These are phyloP conservation scores for Ustilago cynodontis DNA, from an alignment of 1,284 basidiomycete species.

Conservation along the genomic window DNA sequence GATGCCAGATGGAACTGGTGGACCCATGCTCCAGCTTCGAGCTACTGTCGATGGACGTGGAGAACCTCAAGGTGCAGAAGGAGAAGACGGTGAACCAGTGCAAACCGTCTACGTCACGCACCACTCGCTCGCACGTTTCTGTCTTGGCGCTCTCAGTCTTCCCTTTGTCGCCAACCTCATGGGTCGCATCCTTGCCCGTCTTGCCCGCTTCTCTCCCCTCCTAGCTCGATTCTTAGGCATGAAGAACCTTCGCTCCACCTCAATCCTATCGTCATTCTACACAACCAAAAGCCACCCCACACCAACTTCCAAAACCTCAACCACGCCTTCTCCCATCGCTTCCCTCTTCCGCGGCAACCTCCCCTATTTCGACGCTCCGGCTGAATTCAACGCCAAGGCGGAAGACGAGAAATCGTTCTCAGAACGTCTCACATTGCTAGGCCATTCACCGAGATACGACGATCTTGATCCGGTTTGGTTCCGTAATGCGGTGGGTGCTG, in stretches of 20 bases:
- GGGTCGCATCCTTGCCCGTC: conserved; percentile 52
- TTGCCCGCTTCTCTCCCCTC: conserved; percentile 24
- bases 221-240: conserved; percentile 51
- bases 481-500: conserved; percentile 61
- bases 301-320: background rate
- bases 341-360: conserved; percentile 35
- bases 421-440: conserved; percentile 21
- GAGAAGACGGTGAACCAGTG: conserved; percentile 10
- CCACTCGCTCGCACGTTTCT: conserved; percentile 51
- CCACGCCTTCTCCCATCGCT: conserved; percentile 29
- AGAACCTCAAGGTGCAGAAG: conserved; percentile 11
- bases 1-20: conserved; percentile 21
- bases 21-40: conserved; percentile 24
- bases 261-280: conserved; percentile 33
- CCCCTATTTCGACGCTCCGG: conserved; percentile 21
- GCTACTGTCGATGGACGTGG: background rate
- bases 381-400: background rate
- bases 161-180: conserved; percentile 58
- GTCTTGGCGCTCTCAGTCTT: conserved; percentile 57
- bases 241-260: conserved; percentile 10
- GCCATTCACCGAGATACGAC: conserved; percentile 34
- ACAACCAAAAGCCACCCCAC: conserved; percentile 33
- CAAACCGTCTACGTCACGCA: conserved; percentile 57
- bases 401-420: conserved; percentile 2
- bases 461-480: conserved; percentile 66